Base-by-base conservation (phyloP, 352 stramenopile genomes). In the Phytophthora melonis region DNA sequence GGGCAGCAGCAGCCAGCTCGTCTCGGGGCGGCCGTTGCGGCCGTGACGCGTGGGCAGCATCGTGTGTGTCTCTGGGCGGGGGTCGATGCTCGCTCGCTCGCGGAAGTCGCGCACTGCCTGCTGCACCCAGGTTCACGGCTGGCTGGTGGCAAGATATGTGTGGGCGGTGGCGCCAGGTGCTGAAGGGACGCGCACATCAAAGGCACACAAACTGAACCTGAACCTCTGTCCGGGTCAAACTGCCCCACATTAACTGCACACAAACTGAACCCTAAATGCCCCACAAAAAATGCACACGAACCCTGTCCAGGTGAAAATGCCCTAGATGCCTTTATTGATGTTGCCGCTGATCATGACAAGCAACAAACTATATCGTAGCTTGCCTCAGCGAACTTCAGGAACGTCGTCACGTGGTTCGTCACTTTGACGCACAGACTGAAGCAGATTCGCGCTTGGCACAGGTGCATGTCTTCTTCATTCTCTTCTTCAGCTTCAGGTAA, bases 1-100 rank as follows among this genome's bases (percentile, higher is more conserved):
- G 45, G 86, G 84, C 41, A 93, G 72, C 54, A 93, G 77, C 75
- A 95, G 77, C 86, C 87, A 95, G 58, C 78, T 90, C 55, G 78
- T 89, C 66, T 90, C 82, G 52, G 80, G 71, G 23, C 74, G 77
- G 19, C 72, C 73, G 30, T 78, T 78, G 52, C 68, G 74, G 62
- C 74, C 74, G 50, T 80, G 60, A 18, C 78, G 75, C 62, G 67
- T 82, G 58, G 78, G 75, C 43, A 84, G 65, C 78, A 84, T 84
- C 68, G 1, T 25, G 53, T 55, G 23, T 2, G 36, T 21, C 32
- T 49, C 32, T 43, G 47, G 8, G 39, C 56, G 23, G 25, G 14
- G 58, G 23, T 57, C 47, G 45, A 7, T 32, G n/a, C 16, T 32
- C 25, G 30, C n/a, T 19, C 4, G 36, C 3, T 43, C 30, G 27